Conservation (phyloP, 805 yeast genomes). For the Vanderwaltozyma yarrowii region DNA sequence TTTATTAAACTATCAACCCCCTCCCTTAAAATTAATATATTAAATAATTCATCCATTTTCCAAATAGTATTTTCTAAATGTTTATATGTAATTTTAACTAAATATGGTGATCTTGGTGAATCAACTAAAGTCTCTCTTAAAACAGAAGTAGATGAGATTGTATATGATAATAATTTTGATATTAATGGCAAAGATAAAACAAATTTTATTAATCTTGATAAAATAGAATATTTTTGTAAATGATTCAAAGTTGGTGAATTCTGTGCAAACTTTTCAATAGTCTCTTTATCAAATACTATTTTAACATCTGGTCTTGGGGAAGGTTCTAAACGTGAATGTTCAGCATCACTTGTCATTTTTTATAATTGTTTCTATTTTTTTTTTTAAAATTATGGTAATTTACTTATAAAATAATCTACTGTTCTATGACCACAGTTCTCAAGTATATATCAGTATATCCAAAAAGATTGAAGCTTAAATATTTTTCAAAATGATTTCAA, state of each 20-base stretch:
- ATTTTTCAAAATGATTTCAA: no score
- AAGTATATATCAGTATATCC: no score
- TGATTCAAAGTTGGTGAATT: conserved; percentile 20
- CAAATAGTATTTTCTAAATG: conserved; percentile 4
- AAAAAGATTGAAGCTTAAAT: no score
- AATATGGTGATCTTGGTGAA: conserved; percentile 12
- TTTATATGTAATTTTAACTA: conserved; percentile 12
- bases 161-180: conserved; percentile 10
- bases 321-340: conserved; percentile 2
- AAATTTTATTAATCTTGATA: conserved; percentile 9
- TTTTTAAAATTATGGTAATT: no score
- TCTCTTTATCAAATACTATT: conserved; percentile 17
- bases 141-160: conserved; percentile 6
- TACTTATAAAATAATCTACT: no score
- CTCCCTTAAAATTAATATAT: conserved; percentile 21
- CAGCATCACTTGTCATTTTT: not conserved
- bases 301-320: conserved; percentile 6
- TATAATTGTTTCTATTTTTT: no score
- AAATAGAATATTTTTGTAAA: conserved; percentile 14
- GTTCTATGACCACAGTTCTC: no score
- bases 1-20: conserved; percentile 21
- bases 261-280: conserved; percentile 17
- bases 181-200: conserved; percentile 13
- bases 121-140: conserved; percentile 11
- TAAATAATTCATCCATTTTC: conserved; percentile 19